Evolutionary conservation across 1,284 basidiomycete species (phyloP), one percentile per base, ranked within the genome.

Genomic region (Mixia osmundae): DNA sequence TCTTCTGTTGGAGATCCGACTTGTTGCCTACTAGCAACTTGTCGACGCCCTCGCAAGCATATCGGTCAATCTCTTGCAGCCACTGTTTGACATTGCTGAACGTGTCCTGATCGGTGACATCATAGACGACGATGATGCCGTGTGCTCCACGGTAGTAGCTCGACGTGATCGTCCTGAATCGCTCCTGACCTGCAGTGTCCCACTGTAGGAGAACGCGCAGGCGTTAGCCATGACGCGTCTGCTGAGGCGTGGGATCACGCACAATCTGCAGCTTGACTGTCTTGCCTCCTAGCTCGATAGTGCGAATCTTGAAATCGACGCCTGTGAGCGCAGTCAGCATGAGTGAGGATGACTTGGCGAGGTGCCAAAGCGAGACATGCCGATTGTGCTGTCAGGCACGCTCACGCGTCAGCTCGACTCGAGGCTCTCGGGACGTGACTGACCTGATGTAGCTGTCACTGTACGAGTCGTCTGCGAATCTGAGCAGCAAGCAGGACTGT

Each of bases 51-150:
- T 97, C 91, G 35, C 83, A 87, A 42, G 91, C 91, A 59, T 97
- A 95, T 53, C 89, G 74, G 64, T 97, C 91, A 53, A 97, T 97
- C 61, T 99, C 89, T 57, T 91, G 85, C 41, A 97, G 69, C 91
- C 91, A 97, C 58, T 94, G 85, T 67, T 97, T 99, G 57, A 97
- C 91, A 53, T 97, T 94, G 52, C 76, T 74, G 64, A 91, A 95
- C 12, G 85, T 87, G 53, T 95, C 85, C 85, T 58, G 54, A 47
- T 97, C 89, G 36, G 89, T 99, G 33, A 97, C 89, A 60, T 99
- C 91, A 65, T 97, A 97, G 29, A 99, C 89, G 43, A 99, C 82
- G 51, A 94, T 87, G 58, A 94, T 94, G 49, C 85, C 85, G 54
- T 89, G 82, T 31, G 85, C 85, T 40, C 85, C 83, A 47, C 85